Conservation (phyloP, 805 yeast genomes). For the Saturnispora diversa region DNA sequence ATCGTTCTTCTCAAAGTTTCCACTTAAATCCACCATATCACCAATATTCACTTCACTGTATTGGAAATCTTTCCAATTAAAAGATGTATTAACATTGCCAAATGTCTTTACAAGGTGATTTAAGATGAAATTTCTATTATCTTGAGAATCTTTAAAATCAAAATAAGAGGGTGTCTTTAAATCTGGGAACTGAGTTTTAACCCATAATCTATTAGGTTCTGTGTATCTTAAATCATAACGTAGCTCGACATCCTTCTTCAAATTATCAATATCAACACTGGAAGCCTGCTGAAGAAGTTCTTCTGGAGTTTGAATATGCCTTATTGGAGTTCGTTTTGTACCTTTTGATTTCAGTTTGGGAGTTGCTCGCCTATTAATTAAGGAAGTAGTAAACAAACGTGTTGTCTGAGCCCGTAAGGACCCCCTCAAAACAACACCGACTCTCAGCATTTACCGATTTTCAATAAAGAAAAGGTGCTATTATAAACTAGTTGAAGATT, state of each 20-base stretch:
- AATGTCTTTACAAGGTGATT: constrained; percentile 14
- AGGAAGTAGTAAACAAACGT: too few species aligned
- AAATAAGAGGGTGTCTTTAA: constrained; percentile 14
- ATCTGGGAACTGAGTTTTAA: constrained; percentile 12
- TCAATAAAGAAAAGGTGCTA: too few species aligned
- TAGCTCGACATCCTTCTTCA: constrained; percentile 18
- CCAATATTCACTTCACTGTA: constrained; percentile 39
- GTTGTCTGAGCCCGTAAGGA: too few species aligned
- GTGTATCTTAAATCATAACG: constrained; percentile 22
- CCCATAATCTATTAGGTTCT: constrained; percentile 29
- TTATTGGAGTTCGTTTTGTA: constrained; percentile 3
- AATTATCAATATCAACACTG: constrained; percentile 23
- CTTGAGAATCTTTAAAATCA: constrained; percentile 16
- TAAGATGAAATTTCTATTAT: constrained; percentile 13
- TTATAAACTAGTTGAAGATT: too few species aligned
- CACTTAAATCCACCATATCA: constrained; percentile 51
- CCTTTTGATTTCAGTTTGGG: constrained; percentile 1
- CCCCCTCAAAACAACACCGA: too few species aligned
- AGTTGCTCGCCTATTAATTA: too few species aligned
- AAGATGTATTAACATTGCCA: constrained; percentile 14
- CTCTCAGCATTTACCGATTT: too few species aligned
- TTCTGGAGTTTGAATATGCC: constrained; percentile 26
- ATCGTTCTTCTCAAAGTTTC: constrained; percentile 35
- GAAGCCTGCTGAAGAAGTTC: constrained; percentile 24
- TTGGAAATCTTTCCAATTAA: constrained; percentile 20